Base-by-base conservation (phyloP, 352 stramenopile species). In the Pythium folliculosum region DNA sequence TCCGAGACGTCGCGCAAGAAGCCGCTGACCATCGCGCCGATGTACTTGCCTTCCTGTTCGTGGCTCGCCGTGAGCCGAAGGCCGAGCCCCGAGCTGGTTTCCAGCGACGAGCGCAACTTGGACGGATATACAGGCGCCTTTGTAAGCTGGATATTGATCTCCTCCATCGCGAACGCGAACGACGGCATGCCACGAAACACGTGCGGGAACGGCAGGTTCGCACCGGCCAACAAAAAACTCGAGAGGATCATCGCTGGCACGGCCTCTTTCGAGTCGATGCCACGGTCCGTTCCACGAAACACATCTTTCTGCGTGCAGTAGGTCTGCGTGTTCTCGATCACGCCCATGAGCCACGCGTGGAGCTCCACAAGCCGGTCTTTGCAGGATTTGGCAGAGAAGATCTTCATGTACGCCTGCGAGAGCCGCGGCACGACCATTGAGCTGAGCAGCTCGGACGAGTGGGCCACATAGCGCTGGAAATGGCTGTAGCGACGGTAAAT, bases 401-500 rank as follows among this genome's bases (percentile, higher is more conserved):
- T 79, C 69, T 95, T 89, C 45, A 95, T 72, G 58, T 92, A 93
- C 30, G 83, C 78, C 60, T 92, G 83, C 25, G 86, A 91, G 17
- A 95, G 72, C 9, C 70, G 61, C 8, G 86, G 86, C 9, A 92
- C 76, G 10, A 81, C 73, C 60, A 91, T 81, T 57, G 67, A 79
- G 35, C 76, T 73, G 30, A 90, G 56, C 22, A 91, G 47, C 55
- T 90, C 80, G 3, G 72, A 81, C 8, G 84, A 88, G 47, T 85
- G 77, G n/a, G 77, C 62, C 16, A 90, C 77, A 60, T 92, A 92
- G 55, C 80, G 74, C 57, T 95, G 79, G 73, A 95, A 95, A 22
- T 95, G 84, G 35, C 87, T 74, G 66, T 95, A 95, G n/a, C 87
- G 85, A 9, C 85, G 81, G 50, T 93, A 92, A 61, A 95, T 88